These are phyloP conservation scores for Triangularia setosa DNA, from an alignment of 2,329 filamentous ascomycete species.

Conservation along the genomic window DNA sequence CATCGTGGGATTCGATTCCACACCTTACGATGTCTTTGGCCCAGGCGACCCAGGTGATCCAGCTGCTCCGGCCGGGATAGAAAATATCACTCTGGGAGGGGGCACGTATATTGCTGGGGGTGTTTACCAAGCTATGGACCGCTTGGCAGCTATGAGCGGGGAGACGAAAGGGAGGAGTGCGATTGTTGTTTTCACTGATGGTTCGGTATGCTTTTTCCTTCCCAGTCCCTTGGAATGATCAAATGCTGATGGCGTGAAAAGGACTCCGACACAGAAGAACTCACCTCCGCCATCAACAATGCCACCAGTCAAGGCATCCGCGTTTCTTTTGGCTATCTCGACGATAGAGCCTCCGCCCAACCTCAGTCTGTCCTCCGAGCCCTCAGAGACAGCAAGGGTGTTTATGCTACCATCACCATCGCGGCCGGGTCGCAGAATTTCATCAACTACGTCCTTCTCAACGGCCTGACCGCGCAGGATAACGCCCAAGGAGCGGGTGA, in stretches of 20 bases:
- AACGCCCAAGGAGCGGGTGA: slow-evolving; percentile 24
- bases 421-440: slow-evolving; percentile 24
- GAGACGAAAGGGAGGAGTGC: slow-evolving; percentile 20
- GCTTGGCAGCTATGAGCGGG: slow-evolving; percentile 17
- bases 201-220: slow-evolving; percentile 8
- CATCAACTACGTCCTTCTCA: slow-evolving; percentile 27
- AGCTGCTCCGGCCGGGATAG: slow-evolving; percentile 14
- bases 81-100: slow-evolving; percentile 11
- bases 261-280: slow-evolving; percentile 12
- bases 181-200: slow-evolving; percentile 29
- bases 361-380: slow-evolving; percentile 19
- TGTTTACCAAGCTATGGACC: slow-evolving; percentile 20
- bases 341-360: slow-evolving; percentile 13
- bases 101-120: slow-evolving; percentile 23
- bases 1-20: slow-evolving; percentile 23
- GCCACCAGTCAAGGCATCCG: slow-evolving; percentile 25
- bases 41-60: slow-evolving; percentile 21
- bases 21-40: slow-evolving; percentile 12
- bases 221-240: background rate
- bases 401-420: slow-evolving; percentile 25
- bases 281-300: slow-evolving; percentile 27
- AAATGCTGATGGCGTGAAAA: background rate
- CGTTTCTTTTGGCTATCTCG: slow-evolving; percentile 28
- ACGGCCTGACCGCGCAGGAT: slow-evolving; percentile 26
- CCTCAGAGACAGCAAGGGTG: slow-evolving; percentile 23